These are phyloP conservation scores for Wallemia ichthyophaga DNA, from an alignment of 1,284 basidiomycete species.

Conservation along the genomic window DNA sequence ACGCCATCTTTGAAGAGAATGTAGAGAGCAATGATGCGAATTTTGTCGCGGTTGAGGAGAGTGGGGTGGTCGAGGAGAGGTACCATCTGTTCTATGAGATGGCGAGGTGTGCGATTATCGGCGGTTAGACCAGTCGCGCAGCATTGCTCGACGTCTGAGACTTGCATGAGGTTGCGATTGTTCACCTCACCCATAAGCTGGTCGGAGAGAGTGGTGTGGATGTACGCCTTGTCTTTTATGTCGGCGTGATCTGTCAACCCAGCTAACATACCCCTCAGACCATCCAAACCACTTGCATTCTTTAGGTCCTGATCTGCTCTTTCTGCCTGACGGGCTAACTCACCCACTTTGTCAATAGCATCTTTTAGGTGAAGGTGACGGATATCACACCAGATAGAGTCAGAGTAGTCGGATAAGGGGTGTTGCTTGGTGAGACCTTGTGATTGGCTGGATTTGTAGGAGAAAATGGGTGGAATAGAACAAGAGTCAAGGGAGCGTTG, in stretches of 20 bases:
- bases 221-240: slow-evolving; percentile 43
- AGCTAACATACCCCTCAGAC: slow-evolving; percentile 98
- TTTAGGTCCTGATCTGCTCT: slow-evolving; percentile 78
- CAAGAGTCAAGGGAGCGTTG: not conserved
- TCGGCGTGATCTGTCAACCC: slow-evolving; percentile 82
- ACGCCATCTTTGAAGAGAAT: slow-evolving; percentile 88
- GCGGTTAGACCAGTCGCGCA: slow-evolving; percentile 68
- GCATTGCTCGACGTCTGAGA: slow-evolving; percentile 24
- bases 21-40: slow-evolving; percentile 85
- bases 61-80: slow-evolving; percentile 63
- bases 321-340: slow-evolving; percentile 75
- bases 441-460: not conserved
- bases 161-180: not conserved
- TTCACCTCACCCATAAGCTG: slow-evolving; percentile 4
- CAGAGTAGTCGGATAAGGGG: slow-evolving; percentile 26
- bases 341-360: slow-evolving; percentile 83
- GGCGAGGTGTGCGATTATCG: slow-evolving; percentile 69
- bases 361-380: slow-evolving; percentile 97
- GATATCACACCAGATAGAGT: slow-evolving; percentile 68
- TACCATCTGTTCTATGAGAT: slow-evolving; percentile 93
- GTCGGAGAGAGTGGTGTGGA: not conserved
- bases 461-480: not conserved
- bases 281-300: slow-evolving; percentile 62
- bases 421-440: not conserved
- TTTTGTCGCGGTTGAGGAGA: slow-evolving; percentile 60